Base-by-base conservation (phyloP, 768 basidiomycete genomes). In the Serendipita vermifera region DNA sequence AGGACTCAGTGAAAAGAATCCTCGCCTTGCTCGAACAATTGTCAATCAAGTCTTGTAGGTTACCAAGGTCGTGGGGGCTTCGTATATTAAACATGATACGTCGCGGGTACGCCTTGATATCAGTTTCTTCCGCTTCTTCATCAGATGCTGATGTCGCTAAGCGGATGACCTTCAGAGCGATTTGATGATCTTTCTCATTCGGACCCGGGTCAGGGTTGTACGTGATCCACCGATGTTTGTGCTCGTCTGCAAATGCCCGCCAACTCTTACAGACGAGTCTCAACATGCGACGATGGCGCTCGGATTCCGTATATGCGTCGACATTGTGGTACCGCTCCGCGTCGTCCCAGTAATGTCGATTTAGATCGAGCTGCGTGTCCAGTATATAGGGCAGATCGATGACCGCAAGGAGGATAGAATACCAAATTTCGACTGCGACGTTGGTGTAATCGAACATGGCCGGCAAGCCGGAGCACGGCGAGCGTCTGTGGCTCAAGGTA, bases 401-500 rank as follows among this genome's bases (percentile, higher is more conserved):
- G 46, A 29, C 46, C 9, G 5, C n/a, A 15, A 22, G 46, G n/a
- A 51, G 46, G 7, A 51, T 31, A 9, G 26, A 31, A 22, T 51
- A 31, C 46, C 46, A 51, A n/a, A 51, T 51, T 31, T 51, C 46
- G 29, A 20, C 46, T 5, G 46, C n/a, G 46, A 15, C 26, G 46
- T 20, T 11, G 9, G n/a, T 36, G 35, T 51, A 29, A 31, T n/a
- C 7, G 9, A 31, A n/a, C n/a, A n/a, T n/a, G n/a, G n/a, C n/a
- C n/a, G n/a, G n/a, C n/a, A n/a, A n/a, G n/a, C n/a, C n/a, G n/a
- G n/a, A n/a, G n/a, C n/a, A n/a, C n/a, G n/a, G n/a, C n/a, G n/a
- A n/a, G n/a, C n/a, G n/a, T n/a, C n/a, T n/a, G n/a, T n/a, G n/a
- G n/a, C n/a, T n/a, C n/a, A n/a, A n/a, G n/a, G n/a, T n/a, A n/a